phyloP scores from a whole-genome alignment of 225 moss, liverwort and hornwort genomes.

The Polytrichum formosum region DNA sequence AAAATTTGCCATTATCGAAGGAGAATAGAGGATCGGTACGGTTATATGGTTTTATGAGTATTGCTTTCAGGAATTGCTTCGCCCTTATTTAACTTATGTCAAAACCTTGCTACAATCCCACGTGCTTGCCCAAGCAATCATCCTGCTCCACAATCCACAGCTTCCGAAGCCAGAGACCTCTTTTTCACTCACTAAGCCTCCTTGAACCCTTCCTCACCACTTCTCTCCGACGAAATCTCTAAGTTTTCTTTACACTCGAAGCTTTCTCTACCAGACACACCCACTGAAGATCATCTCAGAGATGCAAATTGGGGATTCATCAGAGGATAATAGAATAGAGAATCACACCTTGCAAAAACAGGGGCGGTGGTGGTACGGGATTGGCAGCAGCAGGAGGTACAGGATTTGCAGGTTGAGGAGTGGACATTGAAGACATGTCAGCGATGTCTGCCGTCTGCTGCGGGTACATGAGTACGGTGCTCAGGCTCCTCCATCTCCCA shows the following conservation, averaged over 20 bases:
- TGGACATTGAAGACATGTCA: slow-evolving; percentile 31
- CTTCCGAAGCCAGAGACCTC: too few species aligned
- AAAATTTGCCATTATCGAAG: too few species aligned
- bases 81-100: too few species aligned
- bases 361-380: slow-evolving; percentile 14
- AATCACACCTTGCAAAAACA: slow-evolving; percentile 30
- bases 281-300: background rate
- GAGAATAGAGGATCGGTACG: too few species aligned
- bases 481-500: slow-evolving; percentile 32
- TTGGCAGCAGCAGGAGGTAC: slow-evolving; percentile 11
- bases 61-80: too few species aligned
- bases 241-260: background rate
- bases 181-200: slow-evolving; percentile 1
- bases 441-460: slow-evolving; percentile 24
- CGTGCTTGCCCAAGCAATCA: too few species aligned
- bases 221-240: too few species aligned
- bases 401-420: slow-evolving; percentile 10
- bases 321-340: background rate
- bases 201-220: background rate
- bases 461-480: background rate
- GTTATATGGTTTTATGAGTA: too few species aligned
- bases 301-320: too few species aligned
- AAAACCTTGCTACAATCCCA: too few species aligned
- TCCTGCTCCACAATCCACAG: too few species aligned
- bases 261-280: background rate